Conservation (phyloP, 768 basidiomycete genomes). For the Trametes elegans region DNA sequence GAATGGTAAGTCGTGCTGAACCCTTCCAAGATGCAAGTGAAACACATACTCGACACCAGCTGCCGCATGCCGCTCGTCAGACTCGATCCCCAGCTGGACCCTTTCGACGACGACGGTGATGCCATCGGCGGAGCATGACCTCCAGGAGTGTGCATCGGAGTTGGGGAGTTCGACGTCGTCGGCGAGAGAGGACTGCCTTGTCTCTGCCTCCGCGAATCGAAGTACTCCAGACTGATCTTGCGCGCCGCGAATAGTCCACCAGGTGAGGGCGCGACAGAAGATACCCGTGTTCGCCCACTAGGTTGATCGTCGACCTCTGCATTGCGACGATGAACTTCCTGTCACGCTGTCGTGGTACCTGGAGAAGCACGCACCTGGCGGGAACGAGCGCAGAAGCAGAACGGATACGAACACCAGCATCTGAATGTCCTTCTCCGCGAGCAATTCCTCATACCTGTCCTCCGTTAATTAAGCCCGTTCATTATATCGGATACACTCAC, state of each 20-base stretch:
- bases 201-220: conserved; percentile 41
- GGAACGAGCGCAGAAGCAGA: conserved; percentile 44
- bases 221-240: conserved; percentile 53
- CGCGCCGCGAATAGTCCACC: conserved; percentile 12
- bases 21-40: conserved; percentile 17
- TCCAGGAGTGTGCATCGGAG: conserved; percentile 28
- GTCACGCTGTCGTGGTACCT: too few relatives aligned
- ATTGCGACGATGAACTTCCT: too few relatives aligned
- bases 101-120: conserved; percentile 60
- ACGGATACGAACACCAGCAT: conserved; percentile 78
- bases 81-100: conserved; percentile 81
- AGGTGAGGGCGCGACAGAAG: conserved; percentile 5
- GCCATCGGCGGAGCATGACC: conserved; percentile 42
- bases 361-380: conserved; percentile 12
- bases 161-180: conserved; percentile 42
- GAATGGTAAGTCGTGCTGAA: conserved; percentile 21
- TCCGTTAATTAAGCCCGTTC: background rate
- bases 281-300: background rate
- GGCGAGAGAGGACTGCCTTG: conserved; percentile 45
- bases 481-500: conserved; percentile 21
- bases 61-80: conserved; percentile 65
- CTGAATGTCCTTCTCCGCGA: conserved; percentile 63
- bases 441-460: conserved; percentile 43
- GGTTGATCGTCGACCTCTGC: background rate
- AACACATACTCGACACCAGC: conserved; percentile 53